These are phyloP conservation scores for Tripterygium wilfordii DNA, from an alignment of 177 flowering plant genomes.

Conservation along the genomic window DNA sequence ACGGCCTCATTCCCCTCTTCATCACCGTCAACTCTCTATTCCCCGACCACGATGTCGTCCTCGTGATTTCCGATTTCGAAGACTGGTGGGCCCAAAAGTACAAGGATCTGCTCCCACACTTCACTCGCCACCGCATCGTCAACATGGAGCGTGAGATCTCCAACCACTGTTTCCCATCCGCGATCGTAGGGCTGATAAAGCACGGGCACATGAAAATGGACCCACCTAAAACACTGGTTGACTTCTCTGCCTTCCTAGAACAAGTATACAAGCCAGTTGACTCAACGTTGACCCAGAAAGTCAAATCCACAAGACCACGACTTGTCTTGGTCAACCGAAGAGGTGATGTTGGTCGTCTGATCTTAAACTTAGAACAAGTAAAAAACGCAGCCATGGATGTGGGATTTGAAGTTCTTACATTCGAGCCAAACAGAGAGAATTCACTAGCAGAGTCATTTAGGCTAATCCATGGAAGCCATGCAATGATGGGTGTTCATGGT, in stretches of 20 bases:
- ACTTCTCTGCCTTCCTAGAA: conserved; percentile 29
- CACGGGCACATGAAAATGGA: conserved; percentile 41
- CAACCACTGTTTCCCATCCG: conserved; percentile 52
- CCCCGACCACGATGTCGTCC: conserved; percentile 17
- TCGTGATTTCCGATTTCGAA: conserved; percentile 23
- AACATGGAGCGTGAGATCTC: conserved; percentile 22
- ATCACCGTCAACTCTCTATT: conserved; percentile 28
- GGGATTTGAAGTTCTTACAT: conserved; percentile 42
- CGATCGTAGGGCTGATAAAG: conserved; percentile 33
- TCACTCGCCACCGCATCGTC: conserved; percentile 29
- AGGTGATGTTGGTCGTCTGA: conserved; percentile 20
- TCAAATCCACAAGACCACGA: conserved; percentile 16
- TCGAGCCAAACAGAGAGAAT: conserved; percentile 24
- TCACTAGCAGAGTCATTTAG: conserved; percentile 19
- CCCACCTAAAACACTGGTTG: conserved; percentile 18
- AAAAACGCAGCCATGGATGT: conserved; percentile 16
- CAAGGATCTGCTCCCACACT: conserved; percentile 17
- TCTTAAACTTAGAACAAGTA: conserved; percentile 26
- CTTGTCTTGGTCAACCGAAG: conserved; percentile 27
- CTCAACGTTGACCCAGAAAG: neutral
- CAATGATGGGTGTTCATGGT: conserved; percentile 60
- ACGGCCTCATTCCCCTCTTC: conserved; percentile 51
- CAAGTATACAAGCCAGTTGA: conserved; percentile 8
- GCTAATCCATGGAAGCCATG: conserved; percentile 40
- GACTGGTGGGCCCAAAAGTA: conserved; percentile 51